Evolutionary conservation across 306 rosid genomes (phyloP).

Genomic region (Cucurbita ficifolia): DNA sequence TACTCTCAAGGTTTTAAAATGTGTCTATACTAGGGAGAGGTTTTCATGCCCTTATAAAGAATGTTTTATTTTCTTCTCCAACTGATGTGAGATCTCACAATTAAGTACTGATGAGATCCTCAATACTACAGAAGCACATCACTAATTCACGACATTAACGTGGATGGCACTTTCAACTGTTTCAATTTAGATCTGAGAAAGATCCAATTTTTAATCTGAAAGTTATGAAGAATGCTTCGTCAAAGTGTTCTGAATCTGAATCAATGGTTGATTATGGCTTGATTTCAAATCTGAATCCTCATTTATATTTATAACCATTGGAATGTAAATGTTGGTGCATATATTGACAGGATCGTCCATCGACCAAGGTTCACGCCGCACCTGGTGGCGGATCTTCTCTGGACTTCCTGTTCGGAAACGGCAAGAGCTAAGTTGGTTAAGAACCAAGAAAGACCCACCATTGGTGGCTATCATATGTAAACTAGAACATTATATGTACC

Average conservation of each 20-base stretch:
- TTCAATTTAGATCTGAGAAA: background rate
- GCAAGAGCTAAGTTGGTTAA: constrained; percentile 21
- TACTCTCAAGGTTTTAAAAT: too few species aligned
- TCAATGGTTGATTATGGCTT: background rate
- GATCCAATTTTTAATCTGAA: background rate
- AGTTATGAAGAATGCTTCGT: background rate
- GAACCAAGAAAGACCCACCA: background rate
- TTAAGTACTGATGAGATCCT: background rate
- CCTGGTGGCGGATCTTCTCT: constrained; percentile 95
- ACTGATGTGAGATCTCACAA: background rate
- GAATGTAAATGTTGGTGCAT: background rate
- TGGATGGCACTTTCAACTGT: background rate
- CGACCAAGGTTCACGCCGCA: constrained; percentile 90
- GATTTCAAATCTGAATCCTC: too few species aligned
- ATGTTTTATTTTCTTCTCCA: too few species aligned
- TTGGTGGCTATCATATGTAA: background rate
- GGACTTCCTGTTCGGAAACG: constrained; percentile 64
- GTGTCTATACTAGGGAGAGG: too few species aligned
- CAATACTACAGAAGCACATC: background rate
- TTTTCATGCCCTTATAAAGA: too few species aligned
- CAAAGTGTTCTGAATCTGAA: background rate
- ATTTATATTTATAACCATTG: background rate
- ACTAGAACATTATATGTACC: background rate
- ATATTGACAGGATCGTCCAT: constrained; percentile 70
- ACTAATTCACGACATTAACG: background rate